phyloP scores from a whole-genome alignment of 148 eudicot species.

The Vaccinium darrowii region DNA sequence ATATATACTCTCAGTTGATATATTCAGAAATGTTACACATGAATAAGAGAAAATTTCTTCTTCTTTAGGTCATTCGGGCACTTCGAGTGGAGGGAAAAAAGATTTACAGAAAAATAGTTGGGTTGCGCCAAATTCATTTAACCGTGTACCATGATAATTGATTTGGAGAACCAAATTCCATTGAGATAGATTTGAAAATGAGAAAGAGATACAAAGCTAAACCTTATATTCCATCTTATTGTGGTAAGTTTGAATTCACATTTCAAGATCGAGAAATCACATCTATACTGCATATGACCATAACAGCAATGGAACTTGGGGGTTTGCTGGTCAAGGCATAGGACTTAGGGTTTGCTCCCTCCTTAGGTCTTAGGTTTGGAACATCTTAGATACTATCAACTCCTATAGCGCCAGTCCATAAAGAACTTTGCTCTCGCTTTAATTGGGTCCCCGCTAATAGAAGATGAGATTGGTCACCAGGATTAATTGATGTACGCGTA shows the following conservation, averaged over 20 bases:
- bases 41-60: neutral
- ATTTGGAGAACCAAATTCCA: neutral
- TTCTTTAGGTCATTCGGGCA: neutral
- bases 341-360: neutral
- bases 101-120: neutral
- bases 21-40: neutral
- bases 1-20: neutral
- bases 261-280: neutral
- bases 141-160: neutral
- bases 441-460: neutral
- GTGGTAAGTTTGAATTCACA: neutral
- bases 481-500: neutral
- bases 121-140: neutral
- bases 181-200: too few species aligned
- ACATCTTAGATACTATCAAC: neutral
- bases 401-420: neutral
- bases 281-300: neutral
- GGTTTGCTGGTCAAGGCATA: neutral
- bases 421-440: too few species aligned
- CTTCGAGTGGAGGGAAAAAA: neutral
- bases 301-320: neutral
- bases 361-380: neutral
- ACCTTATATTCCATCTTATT: neutral
- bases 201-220: too few species aligned
- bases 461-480: too few species aligned